These are phyloP conservation scores for Colletotrichum sp. DNA, from an alignment of 2,329 filamentous ascomycete species.

Conservation along the genomic window DNA sequence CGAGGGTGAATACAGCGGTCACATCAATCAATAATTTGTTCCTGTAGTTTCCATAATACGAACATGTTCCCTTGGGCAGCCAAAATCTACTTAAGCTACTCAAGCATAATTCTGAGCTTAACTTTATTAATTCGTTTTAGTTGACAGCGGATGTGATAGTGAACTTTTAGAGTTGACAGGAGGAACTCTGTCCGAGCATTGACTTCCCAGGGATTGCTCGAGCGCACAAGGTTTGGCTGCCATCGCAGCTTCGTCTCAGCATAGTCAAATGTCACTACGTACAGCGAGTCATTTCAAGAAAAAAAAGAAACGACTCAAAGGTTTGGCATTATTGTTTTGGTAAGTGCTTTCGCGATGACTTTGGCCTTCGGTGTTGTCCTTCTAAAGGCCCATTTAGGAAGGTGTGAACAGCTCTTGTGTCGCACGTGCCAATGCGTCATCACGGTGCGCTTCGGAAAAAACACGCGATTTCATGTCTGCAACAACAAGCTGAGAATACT, in stretches of 20 bases:
- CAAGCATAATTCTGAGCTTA: not conserved
- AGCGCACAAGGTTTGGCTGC: not conserved
- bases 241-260: not conserved
- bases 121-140: not conserved
- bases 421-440: not conserved
- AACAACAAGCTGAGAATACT: not conserved
- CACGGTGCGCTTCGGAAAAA: not conserved
- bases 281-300: not conserved
- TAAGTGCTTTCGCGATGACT: not conserved
- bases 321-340: not conserved
- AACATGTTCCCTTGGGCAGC: not conserved
- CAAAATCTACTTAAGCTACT: not conserved
- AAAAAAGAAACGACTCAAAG: rapidly evolving
- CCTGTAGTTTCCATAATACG: not conserved
- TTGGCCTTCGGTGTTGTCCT: not conserved
- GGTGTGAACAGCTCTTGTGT: not conserved
- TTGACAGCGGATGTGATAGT: not conserved
- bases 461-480: not conserved
- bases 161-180: not conserved
- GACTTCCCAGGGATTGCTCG: not conserved
- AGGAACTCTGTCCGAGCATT: not conserved
- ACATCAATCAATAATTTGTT: not conserved
- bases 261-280: not conserved
- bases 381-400: not conserved
- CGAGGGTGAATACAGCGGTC: not conserved